Percentiles rank a stretch among this genome's conserved stretches.
Evolutionary conservation across 768 basidiomycete species (phyloP).

Genomic region (Hypholoma fasciculare): DNA sequence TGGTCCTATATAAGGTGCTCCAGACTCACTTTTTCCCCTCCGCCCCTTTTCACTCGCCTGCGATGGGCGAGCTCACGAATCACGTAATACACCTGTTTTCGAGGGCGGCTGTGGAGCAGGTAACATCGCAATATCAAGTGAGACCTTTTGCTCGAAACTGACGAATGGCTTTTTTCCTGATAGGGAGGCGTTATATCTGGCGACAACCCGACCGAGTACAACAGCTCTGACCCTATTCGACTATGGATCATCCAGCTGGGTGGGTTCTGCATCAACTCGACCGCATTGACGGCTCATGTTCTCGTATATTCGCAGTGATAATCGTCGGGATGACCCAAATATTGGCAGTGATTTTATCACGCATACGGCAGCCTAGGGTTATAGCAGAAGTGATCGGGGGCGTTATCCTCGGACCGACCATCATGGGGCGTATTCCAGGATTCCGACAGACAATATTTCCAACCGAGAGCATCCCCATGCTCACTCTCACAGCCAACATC

Average conservation of each 20-base stretch:
- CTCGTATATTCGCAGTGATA: conserved; percentile 48
- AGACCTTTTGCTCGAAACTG: no score
- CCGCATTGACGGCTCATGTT: background rate
- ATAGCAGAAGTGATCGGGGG: conserved; percentile 93
- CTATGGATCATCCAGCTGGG: conserved; percentile 80
- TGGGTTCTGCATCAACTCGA: conserved; percentile 28
- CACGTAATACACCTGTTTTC: conserved; percentile 37
- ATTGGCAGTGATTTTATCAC: conserved; percentile 61
- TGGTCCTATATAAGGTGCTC: background rate
- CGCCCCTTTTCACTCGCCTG: conserved; percentile 5
- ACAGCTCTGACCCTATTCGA: conserved; percentile 63
- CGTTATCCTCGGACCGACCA: conserved; percentile 76
- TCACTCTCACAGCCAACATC: conserved; percentile 74
- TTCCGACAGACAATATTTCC: conserved; percentile 71
- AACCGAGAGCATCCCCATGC: conserved; percentile 44
- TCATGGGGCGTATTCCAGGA: conserved; percentile 77
- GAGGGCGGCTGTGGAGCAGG: conserved; percentile 52
- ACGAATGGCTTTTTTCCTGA: background rate
- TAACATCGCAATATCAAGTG: conserved; percentile 9
- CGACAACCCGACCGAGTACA: conserved; percentile 67
- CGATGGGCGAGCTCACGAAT: conserved; percentile 50
- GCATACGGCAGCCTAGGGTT: conserved; percentile 87
- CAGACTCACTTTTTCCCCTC: background rate
- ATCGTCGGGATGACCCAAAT: conserved; percentile 81
- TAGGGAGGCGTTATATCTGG: conserved; percentile 81